phyloP scores from a whole-genome alignment of 805 yeast species.

The Starmera amethionina region DNA sequence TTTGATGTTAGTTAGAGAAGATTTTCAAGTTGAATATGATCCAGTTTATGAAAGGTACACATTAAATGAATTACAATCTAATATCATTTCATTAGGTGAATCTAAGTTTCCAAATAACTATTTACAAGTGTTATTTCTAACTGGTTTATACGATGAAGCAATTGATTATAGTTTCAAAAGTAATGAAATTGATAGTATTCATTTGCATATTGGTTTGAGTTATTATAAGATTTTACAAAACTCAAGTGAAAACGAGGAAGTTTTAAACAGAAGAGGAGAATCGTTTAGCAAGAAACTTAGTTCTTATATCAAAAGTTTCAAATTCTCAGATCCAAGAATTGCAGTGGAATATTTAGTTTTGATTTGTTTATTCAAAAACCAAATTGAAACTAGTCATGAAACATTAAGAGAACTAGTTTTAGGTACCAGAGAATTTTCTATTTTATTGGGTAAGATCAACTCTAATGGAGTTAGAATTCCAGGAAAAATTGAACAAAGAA shows the following conservation, averaged over 20 bases:
- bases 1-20: conserved; percentile 62
- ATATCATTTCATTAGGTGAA: conserved; percentile 63
- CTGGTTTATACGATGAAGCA: conserved; percentile 78
- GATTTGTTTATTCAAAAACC: conserved; percentile 46
- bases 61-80: conserved; percentile 63
- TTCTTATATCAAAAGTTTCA: conserved; percentile 72
- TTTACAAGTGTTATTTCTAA: conserved; percentile 60
- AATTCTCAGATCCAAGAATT: conserved; percentile 76
- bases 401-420: conserved; percentile 76
- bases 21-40: conserved; percentile 28
- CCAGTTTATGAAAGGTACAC: conserved; percentile 64
- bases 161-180: conserved; percentile 50
- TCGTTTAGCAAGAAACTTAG: conserved; percentile 63
- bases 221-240: conserved; percentile 62
- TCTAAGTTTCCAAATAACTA: conserved; percentile 62
- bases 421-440: conserved; percentile 75
- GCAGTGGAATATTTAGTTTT: conserved; percentile 84
- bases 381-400: conserved; percentile 56
- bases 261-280: conserved; percentile 23
- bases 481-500: conserved; percentile 76
- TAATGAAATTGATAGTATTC: conserved; percentile 81
- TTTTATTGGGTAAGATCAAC: conserved; percentile 74
- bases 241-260: conserved; percentile 23
- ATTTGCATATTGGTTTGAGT: conserved; percentile 72
- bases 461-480: conserved; percentile 70